phyloP scores from a whole-genome alignment of 2,329 filamentous ascomycete genomes.

The Cyclaneusma minus region DNA sequence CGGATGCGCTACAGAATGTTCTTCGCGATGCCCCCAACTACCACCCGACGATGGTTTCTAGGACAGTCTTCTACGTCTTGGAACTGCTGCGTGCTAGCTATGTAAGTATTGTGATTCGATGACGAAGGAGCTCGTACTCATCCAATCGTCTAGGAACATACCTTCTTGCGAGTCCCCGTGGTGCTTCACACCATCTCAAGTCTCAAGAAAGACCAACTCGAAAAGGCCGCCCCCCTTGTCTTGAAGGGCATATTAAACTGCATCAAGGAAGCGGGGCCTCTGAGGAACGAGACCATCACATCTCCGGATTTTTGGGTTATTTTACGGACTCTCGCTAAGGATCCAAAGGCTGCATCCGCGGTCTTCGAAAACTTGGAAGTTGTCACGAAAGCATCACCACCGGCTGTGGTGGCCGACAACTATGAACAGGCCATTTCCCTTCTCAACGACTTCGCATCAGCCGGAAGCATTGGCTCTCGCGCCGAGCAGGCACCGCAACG shows the following conservation, averaged over 20 bases:
- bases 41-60: conserved; percentile 70
- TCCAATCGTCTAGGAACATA: conserved; percentile 46
- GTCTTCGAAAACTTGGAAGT: conserved; percentile 82
- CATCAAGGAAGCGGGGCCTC: conserved; percentile 58
- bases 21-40: conserved; percentile 65
- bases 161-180: conserved; percentile 83
- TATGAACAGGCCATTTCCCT: conserved; percentile 78
- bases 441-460: conserved; percentile 78
- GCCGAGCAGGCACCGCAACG: conserved; percentile 55
- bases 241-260: conserved; percentile 68
- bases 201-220: conserved; percentile 63
- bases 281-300: conserved; percentile 85
- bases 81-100: conserved; percentile 71
- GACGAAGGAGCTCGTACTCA: conserved; percentile 12
- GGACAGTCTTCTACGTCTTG: conserved; percentile 76
- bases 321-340: conserved; percentile 56
- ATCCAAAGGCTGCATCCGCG: conserved; percentile 53
- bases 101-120: conserved; percentile 35
- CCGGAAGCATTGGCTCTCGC: conserved; percentile 56
- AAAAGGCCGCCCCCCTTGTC: conserved; percentile 60
- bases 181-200: conserved; percentile 83
- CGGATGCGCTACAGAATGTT: conserved; percentile 65
- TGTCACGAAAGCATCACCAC: conserved; percentile 54
- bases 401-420: conserved; percentile 85
- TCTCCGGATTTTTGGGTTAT: conserved; percentile 97